phyloP scores from a whole-genome alignment of 139 green algal species.

The Chlamydomonas schloesseri region DNA sequence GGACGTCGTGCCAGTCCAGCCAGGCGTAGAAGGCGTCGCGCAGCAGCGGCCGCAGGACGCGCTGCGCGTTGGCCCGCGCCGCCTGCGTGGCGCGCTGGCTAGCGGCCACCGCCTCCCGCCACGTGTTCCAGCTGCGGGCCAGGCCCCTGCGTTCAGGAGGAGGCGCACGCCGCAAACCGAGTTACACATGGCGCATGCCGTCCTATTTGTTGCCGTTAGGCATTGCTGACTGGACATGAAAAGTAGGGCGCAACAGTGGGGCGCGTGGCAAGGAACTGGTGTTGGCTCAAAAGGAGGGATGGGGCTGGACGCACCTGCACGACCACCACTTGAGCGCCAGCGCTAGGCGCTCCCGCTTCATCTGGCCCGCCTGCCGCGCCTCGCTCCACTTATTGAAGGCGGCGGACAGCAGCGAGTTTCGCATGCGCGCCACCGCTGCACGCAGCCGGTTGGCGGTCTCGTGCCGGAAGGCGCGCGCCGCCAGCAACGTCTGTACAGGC shows the following conservation, averaged over 20 bases:
- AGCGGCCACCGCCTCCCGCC: not conserved
- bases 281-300: no score
- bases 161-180: no score
- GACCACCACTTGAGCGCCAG: slow-evolving; percentile 16
- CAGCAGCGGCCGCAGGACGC: slow-evolving; percentile 17
- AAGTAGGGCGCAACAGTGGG: no score
- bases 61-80: not conserved
- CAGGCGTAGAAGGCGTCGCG: not conserved
- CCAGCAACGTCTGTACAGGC: not conserved
- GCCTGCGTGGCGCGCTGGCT: not conserved
- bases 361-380: not conserved
- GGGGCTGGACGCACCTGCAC: slow-evolving; percentile 3
- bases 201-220: no score
- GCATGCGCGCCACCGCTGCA: slow-evolving; percentile 2
- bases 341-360: not conserved
- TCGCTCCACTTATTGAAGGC: slow-evolving; percentile 34
- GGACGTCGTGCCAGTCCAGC: not conserved
- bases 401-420: not conserved
- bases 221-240: no score
- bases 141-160: not conserved
- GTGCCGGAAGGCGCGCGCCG: not conserved
- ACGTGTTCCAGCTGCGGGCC: slow-evolving; percentile 1
- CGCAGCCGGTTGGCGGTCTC: slow-evolving; percentile 1
- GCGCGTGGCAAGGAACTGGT: no score
- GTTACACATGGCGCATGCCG: no score